Conservation (phyloP, 1,284 basidiomycete species). For the Salmacisia buchloeana region DNA sequence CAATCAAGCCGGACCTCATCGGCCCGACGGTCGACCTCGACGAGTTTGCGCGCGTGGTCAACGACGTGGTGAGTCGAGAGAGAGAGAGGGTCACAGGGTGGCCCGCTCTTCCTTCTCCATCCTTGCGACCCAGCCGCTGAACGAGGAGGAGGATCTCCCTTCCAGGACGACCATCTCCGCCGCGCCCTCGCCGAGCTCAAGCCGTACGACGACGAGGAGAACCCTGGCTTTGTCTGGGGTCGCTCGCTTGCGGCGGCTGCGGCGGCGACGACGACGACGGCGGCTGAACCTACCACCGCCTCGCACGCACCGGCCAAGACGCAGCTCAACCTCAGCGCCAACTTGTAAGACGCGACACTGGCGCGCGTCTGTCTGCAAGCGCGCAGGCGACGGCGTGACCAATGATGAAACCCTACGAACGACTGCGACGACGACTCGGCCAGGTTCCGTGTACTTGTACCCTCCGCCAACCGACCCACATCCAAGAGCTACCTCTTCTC, state of each 20-base stretch:
- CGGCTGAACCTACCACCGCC: no score
- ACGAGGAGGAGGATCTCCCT: background rate
- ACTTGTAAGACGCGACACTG: no score
- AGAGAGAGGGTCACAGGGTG: background rate
- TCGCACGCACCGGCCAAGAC: no score
- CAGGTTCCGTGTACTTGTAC: no score
- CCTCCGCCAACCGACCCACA: no score
- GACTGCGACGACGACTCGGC: no score
- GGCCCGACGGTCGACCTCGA: constrained; percentile 11
- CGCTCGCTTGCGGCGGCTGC: background rate
- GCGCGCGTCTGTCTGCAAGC: no score
- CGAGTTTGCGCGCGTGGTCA: constrained; percentile 5
- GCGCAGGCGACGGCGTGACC: no score
- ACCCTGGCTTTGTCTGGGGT: background rate
- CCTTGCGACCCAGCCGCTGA: background rate
- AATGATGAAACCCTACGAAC: no score
- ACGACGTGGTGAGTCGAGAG: background rate
- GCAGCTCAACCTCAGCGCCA: no score
- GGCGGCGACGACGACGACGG: background rate
- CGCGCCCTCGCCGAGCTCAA: background rate
- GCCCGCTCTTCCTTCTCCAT: background rate
- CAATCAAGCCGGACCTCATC: constrained; percentile 11
- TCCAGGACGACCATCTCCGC: background rate
- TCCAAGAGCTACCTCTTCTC: no score
- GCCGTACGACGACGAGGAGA: background rate